Conservation (phyloP, 2,329 filamentous ascomycete species). For the Fusarium tanahbumbuense region DNA sequence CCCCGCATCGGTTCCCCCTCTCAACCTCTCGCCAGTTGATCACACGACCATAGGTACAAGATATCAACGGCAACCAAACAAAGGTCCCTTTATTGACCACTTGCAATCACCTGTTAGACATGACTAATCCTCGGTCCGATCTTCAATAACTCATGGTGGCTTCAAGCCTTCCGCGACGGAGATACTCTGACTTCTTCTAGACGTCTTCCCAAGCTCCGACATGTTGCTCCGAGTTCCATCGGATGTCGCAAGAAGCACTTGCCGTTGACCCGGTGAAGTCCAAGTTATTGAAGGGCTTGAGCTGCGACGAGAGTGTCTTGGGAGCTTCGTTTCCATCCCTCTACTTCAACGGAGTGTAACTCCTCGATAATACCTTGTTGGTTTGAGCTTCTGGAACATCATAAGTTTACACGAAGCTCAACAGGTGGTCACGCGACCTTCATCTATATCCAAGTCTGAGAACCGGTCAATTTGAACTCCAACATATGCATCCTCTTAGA, state of each 20-base stretch:
- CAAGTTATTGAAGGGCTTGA: neutral
- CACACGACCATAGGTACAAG: neutral
- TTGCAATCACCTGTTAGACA: too few relatives aligned
- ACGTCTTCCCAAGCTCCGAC: neutral
- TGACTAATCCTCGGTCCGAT: slow-evolving; percentile 10
- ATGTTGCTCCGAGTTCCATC: neutral
- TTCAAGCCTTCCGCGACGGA: neutral
- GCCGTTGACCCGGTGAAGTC: neutral
- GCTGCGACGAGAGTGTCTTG: neutral
- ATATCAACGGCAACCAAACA: neutral
- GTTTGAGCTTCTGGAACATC: neutral
- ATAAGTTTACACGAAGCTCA: neutral
- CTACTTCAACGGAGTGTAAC: neutral
- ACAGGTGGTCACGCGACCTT: neutral
- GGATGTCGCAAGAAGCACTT: neutral
- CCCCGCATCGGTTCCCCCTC: neutral
- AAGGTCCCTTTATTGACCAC: neutral
- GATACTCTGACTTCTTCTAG: neutral
- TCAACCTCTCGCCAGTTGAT: neutral
- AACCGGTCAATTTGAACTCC: neutral
- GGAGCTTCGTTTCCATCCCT: too few relatives aligned
- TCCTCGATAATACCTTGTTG: neutral
- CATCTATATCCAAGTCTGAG: neutral
- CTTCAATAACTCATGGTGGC: neutral
- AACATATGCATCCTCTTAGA: neutral